Evolutionary conservation across 208 protist genomes (phyloP).

Genomic region (Acanthamoeba sp.): DNA sequence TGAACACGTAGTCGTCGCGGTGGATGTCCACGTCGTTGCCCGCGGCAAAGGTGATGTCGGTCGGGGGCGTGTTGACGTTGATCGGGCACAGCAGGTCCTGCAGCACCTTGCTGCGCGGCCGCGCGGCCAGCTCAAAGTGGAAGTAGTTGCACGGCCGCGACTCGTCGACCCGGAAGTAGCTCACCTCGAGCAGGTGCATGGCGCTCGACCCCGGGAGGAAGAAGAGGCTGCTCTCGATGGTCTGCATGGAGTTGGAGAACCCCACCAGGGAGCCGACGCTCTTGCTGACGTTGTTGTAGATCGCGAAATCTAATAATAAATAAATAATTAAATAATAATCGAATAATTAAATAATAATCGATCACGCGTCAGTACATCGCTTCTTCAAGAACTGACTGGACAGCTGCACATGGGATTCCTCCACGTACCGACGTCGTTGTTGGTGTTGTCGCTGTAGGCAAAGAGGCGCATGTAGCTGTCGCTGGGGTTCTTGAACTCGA

Average conservation of each 20-base stretch:
- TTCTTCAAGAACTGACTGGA: too few relatives aligned
- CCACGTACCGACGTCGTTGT: slow-evolving; percentile 37
- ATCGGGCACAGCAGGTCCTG: slow-evolving; percentile 72
- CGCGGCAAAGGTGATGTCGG: slow-evolving; percentile 41
- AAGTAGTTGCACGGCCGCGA: slow-evolving; percentile 54
- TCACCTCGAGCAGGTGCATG: slow-evolving; percentile 13
- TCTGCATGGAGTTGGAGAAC: slow-evolving; percentile 47
- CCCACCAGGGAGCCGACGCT: slow-evolving; percentile 6
- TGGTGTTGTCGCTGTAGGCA: slow-evolving; percentile 36
- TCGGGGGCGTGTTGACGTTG: slow-evolving; percentile 9
- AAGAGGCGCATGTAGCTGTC: slow-evolving; percentile 72
- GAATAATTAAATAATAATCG: too few relatives aligned
- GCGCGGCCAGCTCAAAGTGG: slow-evolving; percentile 51
- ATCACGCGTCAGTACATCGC: too few relatives aligned
- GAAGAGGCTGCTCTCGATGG: slow-evolving; percentile 66
- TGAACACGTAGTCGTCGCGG: slow-evolving; percentile 69
- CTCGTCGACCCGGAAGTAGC: slow-evolving; percentile 33
- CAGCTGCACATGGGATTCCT: too few relatives aligned
- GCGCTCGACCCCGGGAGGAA: slow-evolving; percentile 10
- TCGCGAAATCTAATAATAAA: neutral
- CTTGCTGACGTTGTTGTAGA: slow-evolving; percentile 64
- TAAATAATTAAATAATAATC: neutral
- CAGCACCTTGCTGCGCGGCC: slow-evolving; percentile 3
- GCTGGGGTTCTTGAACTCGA: slow-evolving; percentile 40
- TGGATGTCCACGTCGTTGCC: slow-evolving; percentile 71